phyloP scores from a whole-genome alignment of 2,329 filamentous ascomycete species.

The Stachybotrys chartarum region DNA sequence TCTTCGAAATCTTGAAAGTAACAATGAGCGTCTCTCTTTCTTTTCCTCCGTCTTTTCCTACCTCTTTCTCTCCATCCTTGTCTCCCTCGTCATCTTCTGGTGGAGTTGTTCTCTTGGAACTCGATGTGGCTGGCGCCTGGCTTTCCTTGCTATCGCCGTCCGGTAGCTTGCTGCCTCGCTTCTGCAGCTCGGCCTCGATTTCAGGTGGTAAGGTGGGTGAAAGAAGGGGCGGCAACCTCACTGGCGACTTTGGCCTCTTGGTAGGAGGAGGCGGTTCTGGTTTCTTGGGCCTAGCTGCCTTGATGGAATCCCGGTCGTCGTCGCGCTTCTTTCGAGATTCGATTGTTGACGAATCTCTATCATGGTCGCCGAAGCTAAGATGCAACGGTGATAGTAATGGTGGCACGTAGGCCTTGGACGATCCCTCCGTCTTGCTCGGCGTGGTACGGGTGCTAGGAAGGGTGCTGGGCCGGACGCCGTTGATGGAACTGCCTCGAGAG shows the following conservation, averaged over 20 bases:
- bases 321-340: conserved; percentile 25
- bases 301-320: conserved; percentile 18
- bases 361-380: conserved; percentile 35
- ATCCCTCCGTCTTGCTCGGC: conserved; percentile 29
- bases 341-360: conserved; percentile 17
- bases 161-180: conserved; percentile 20
- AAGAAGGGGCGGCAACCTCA: conserved; percentile 40
- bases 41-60: conserved; percentile 10
- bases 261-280: conserved; percentile 15
- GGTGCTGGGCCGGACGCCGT: conserved; percentile 30
- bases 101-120: background rate
- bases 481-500: conserved; percentile 31
- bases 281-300: conserved; percentile 21
- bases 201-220: conserved; percentile 49
- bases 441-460: conserved; percentile 24
- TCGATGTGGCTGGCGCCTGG: background rate
- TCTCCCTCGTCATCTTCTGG: conserved; percentile 9
- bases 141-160: conserved; percentile 9
- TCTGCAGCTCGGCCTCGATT: conserved; percentile 34
- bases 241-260: conserved; percentile 30
- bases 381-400: conserved; percentile 46
- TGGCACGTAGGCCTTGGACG: conserved; percentile 35
- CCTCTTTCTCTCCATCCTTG: conserved; percentile 10
- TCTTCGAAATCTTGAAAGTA: conserved; percentile 41
- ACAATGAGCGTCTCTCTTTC: conserved; percentile 30